Conservation (phyloP, 2,329 filamentous ascomycete genomes). For the Sarocladium kiliense region DNA sequence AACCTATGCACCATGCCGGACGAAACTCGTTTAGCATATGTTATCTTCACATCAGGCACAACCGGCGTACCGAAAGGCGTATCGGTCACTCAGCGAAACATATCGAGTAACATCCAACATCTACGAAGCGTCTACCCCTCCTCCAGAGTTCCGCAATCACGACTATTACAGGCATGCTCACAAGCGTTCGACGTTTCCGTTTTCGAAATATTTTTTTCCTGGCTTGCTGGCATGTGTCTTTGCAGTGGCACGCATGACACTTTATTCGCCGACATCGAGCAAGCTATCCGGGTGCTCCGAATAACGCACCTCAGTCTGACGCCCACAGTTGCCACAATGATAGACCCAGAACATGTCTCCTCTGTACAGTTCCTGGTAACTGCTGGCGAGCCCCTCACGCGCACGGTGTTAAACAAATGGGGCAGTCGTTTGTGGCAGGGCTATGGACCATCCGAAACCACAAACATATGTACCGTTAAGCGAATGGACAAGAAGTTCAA, state of each 20-base stretch:
- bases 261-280: constrained; percentile 67
- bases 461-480: constrained; percentile 79
- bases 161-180: constrained; percentile 77
- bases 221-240: constrained; percentile 71
- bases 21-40: constrained; percentile 59
- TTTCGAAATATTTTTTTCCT: constrained; percentile 86
- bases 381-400: constrained; percentile 74
- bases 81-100: constrained; percentile 68
- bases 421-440: constrained; percentile 66
- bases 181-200: constrained; percentile 85
- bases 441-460: constrained; percentile 82
- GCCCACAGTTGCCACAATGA: constrained; percentile 74
- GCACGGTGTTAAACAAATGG: constrained; percentile 67
- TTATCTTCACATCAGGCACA: constrained; percentile 79
- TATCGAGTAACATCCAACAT: constrained; percentile 68
- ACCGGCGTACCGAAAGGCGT: constrained; percentile 79
- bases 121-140: constrained; percentile 63
- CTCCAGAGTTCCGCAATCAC: constrained; percentile 32
- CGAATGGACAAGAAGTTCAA: constrained; percentile 52
- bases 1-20: constrained; percentile 35
- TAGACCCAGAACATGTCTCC: constrained; percentile 64
- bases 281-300: constrained; percentile 54
- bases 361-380: constrained; percentile 71
- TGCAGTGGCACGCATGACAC: constrained; percentile 71
- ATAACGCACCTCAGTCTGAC: constrained; percentile 83